phyloP scores from a whole-genome alignment of 371 early-diverging fungal species.

The Mucor mucedo region DNA sequence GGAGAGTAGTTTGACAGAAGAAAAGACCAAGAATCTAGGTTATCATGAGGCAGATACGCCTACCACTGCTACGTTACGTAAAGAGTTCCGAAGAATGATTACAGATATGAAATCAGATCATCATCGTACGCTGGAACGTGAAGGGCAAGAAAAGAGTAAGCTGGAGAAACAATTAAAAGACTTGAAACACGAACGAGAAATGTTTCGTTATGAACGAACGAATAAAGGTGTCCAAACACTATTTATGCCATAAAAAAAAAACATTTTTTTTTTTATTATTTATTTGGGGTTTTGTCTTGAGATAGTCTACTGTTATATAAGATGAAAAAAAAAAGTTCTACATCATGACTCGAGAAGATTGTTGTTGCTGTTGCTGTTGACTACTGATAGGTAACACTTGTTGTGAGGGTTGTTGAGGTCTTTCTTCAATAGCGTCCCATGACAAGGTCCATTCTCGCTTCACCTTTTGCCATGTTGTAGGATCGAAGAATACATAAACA shows the following conservation, averaged over 20 bases:
- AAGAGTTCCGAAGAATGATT: constrained; percentile 65
- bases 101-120: constrained; percentile 62
- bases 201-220: constrained; percentile 50
- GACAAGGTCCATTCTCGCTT: constrained; percentile 81
- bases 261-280: background rate
- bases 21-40: constrained; percentile 41
- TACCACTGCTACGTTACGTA: constrained; percentile 62
- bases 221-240: constrained; percentile 60
- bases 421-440: constrained; percentile 87
- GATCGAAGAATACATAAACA: constrained; percentile 86
- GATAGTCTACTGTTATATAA: background rate
- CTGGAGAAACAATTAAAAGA: constrained; percentile 58
- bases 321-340: constrained; percentile 6
- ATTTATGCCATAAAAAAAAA: constrained; percentile 20
- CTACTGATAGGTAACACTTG: constrained; percentile 14
- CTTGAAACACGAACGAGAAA: constrained; percentile 60
- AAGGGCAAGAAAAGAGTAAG: constrained; percentile 56
- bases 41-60: constrained; percentile 33
- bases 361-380: constrained; percentile 3
- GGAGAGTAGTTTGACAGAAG: constrained; percentile 44
- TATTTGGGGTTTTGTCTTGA: background rate
- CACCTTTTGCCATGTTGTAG: constrained; percentile 79
- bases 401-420: constrained; percentile 42
- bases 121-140: constrained; percentile 55
- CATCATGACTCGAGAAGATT: constrained; percentile 26